Conservation (phyloP, 2,329 filamentous ascomycete species). For the Leptographium lundbergii region DNA sequence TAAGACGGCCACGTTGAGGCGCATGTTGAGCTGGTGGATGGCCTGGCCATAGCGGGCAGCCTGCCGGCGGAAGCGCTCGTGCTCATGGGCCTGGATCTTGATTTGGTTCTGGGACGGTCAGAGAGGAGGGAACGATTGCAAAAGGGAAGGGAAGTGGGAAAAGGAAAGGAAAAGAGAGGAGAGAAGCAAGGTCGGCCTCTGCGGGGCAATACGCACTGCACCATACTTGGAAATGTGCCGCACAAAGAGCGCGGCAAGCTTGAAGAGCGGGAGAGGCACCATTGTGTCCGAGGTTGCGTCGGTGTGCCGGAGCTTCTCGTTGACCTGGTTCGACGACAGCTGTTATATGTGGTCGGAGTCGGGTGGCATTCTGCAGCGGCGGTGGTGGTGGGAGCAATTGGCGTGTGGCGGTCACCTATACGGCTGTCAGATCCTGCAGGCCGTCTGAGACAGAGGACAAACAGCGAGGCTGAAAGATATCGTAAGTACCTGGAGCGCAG, state of each 20-base stretch:
- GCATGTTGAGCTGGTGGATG: constrained; percentile 57
- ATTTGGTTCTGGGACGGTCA: constrained; percentile 42
- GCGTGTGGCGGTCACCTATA: neutral
- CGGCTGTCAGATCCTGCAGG: neutral
- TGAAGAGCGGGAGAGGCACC: constrained; percentile 56
- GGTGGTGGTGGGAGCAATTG: neutral
- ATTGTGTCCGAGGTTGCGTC: constrained; percentile 23
- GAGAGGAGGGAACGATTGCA: neutral
- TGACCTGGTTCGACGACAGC: neutral
- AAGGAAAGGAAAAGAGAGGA: constrained; percentile 4
- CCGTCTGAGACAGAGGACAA: neutral
- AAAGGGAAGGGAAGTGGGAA: neutral
- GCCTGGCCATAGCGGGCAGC: constrained; percentile 49
- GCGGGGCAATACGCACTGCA: constrained; percentile 36
- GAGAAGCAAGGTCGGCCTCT: neutral
- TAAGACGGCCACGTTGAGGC: constrained; percentile 44
- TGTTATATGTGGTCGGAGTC: neutral
- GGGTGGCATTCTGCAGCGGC: neutral
- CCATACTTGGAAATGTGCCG: constrained; percentile 58
- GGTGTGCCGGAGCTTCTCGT: neutral
- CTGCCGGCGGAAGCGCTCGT: constrained; percentile 45
- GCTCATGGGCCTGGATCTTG: constrained; percentile 52
- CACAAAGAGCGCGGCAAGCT: constrained; percentile 51
- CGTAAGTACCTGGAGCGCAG: neutral
- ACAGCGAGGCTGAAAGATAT: neutral